Evolutionary conservation across 257 asterid genomes (phyloP).

Genomic region (Eucommia ulmoides): DNA sequence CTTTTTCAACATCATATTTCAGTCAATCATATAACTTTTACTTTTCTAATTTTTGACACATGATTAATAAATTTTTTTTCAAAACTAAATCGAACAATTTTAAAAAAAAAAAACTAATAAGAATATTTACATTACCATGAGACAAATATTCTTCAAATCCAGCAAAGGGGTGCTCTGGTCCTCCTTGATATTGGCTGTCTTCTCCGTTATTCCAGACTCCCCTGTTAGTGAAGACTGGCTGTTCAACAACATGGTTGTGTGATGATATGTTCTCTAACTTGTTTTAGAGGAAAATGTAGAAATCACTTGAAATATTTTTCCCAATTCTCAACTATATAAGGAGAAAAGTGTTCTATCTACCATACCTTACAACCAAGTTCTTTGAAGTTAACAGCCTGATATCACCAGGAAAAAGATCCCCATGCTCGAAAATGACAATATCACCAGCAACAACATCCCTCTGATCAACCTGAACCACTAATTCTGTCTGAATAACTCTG

Average conservation of each 20-base stretch:
- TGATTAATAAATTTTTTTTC: too few relatives aligned
- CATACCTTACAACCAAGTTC: conserved; percentile 10
- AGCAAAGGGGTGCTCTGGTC: conserved; percentile 12
- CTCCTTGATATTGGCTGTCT: conserved; percentile 13
- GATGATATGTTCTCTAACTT: background rate
- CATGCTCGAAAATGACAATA: conserved; percentile 11
- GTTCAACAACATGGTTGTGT: conserved; percentile 1
- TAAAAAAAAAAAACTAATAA: background rate
- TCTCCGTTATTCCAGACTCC: conserved; percentile 12
- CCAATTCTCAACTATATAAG: background rate
- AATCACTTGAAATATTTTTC: background rate
- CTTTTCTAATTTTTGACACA: too few relatives aligned
- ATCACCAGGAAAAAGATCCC: conserved; percentile 17
- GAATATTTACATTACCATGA: conserved; percentile 11
- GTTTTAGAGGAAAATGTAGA: background rate
- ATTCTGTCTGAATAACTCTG: conserved; percentile 13
- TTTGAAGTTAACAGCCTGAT: conserved; percentile 15
- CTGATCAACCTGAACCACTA: conserved; percentile 14
- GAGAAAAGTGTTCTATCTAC: background rate
- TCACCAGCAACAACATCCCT: conserved; percentile 13
- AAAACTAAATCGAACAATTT: too few relatives aligned
- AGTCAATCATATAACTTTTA: too few relatives aligned
- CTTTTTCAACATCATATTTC: too few relatives aligned
- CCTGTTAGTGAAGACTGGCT: conserved; percentile 18
- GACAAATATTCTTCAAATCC: conserved; percentile 14